phyloP scores from a whole-genome alignment of 805 yeast species.

The Limtongozyma cylindracea region DNA sequence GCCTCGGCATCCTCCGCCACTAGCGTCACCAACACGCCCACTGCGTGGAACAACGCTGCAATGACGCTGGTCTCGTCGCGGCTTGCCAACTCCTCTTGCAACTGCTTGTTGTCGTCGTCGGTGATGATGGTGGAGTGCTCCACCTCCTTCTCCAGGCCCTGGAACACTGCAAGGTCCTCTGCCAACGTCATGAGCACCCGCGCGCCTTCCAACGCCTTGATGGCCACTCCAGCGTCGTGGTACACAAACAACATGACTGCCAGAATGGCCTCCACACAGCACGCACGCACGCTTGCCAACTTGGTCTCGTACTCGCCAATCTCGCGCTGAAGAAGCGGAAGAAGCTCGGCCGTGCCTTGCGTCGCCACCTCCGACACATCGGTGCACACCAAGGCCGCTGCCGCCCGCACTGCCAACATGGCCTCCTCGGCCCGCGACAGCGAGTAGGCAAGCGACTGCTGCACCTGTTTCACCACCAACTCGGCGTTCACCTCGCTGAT shows the following conservation, averaged over 20 bases:
- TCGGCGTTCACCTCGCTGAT: constrained; percentile 11
- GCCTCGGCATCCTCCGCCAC: constrained; percentile 15
- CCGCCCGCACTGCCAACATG: constrained; percentile 12
- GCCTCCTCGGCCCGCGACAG: constrained; percentile 15
- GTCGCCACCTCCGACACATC: constrained; percentile 28
- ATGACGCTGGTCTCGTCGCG: constrained; percentile 13
- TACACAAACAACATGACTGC: no score
- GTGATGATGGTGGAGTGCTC: constrained; percentile 14
- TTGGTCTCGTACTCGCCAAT: no score
- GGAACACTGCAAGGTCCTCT: constrained; percentile 11
- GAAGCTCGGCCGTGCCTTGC: constrained; percentile 14
- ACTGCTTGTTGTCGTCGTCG: constrained; percentile 10
- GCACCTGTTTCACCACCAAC: constrained; percentile 10
- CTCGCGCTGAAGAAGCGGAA: no score
- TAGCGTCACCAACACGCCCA: constrained; percentile 17
- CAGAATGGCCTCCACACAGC: no score
- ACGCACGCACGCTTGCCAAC: no score
- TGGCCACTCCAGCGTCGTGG: no score
- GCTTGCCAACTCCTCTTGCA: constrained; percentile 8
- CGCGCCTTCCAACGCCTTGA: no score
- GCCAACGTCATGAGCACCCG: constrained; percentile 17
- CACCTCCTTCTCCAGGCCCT: constrained; percentile 6
- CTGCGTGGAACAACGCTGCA: constrained; percentile 19
- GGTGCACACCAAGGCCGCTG: constrained; percentile 15
- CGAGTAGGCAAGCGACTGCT: constrained; percentile 8